Base-by-base conservation (phyloP, 345 rosid genomes). In the Salix purpurea region DNA sequence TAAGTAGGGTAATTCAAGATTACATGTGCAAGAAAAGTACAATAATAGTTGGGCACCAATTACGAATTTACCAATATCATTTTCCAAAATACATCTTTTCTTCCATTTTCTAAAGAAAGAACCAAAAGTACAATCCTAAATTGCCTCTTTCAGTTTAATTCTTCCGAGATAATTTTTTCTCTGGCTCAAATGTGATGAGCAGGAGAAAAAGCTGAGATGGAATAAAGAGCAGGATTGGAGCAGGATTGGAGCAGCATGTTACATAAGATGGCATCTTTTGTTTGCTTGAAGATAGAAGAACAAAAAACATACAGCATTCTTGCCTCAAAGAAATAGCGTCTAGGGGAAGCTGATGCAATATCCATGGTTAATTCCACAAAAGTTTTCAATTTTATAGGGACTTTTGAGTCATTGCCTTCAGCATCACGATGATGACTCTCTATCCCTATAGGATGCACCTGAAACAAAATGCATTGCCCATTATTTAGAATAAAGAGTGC, bases 251-350 rank as follows among this genome's bases (percentile, higher is more conserved):
- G 26, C 8, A 65, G 56, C 12, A 65, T 30, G 39, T 36, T 30
- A 40, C 12, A 19, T 40, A 9, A 42, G 11, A 14, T 60, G 19
- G 30, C 70, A 32, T 66, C 54, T 34, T 65, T 30, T 67, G 52
- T 56, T 8, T 26, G 56, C 9, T 32, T 21, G 23, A 68, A 36
- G 37, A 48, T 52, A 61, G 66, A 71, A 75, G 64, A 77, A 42
- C n/a, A 64, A 16, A 79, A 74, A 78, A 81, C 79, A 72, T 67
- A 46, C 83, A 75, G 73, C 81, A 83, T 73, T 69, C 90, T 87
- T 87, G 87, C 99, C 96, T 96, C 98, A 4, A 96, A 96, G 85
- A 93, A 93, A 87, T 91, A 92, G 46, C 98, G 88, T 8, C 98
- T 77, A 12, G 97, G 99, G 68, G 98, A 89, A 71, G 97, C 95